Conservation (phyloP, 805 yeast species). For the Cyberlindnera xishuangbannaensis region DNA sequence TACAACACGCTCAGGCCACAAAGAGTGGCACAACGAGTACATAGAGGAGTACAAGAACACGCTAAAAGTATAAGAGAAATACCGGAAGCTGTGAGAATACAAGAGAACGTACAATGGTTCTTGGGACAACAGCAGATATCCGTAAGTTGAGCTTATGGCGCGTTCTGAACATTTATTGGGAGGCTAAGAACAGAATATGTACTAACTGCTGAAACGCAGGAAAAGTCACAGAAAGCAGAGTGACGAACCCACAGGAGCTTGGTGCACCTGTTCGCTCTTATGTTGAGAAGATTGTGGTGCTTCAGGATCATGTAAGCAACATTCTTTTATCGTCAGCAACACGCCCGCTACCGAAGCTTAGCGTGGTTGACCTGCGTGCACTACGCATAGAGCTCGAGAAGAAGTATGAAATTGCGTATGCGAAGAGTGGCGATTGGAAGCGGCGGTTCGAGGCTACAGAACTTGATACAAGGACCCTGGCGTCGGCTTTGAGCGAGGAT, state of each 20-base stretch:
- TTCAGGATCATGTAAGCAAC: slow-evolving; percentile 4
- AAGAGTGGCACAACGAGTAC: too few species aligned
- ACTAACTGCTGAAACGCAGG: too few species aligned
- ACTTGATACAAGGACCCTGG: slow-evolving; percentile 4
- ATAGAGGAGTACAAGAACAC: too few species aligned
- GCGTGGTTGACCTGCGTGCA: slow-evolving; percentile 2
- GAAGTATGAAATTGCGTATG: slow-evolving; percentile 7
- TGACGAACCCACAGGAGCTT: slow-evolving; percentile 2
- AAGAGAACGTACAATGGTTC: too few species aligned
- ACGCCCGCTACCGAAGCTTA: slow-evolving; percentile 3
- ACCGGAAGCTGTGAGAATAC: too few species aligned
- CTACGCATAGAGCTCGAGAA: slow-evolving; percentile 6
- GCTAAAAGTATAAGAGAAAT: too few species aligned
- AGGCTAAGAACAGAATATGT: too few species aligned
- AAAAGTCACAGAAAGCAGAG: slow-evolving; percentile 4
- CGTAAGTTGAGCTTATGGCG: too few species aligned
- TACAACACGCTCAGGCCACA: too few species aligned
- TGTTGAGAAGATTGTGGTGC: slow-evolving; percentile 1
- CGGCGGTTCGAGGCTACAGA: slow-evolving; percentile 4
- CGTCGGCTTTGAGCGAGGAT: slow-evolving; percentile 4
- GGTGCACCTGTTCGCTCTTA: slow-evolving; percentile 4
- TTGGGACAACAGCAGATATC: too few species aligned
- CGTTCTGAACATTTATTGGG: too few species aligned
- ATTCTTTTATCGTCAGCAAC: slow-evolving; percentile 1
- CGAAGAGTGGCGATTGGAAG: slow-evolving; percentile 13